Base-by-base conservation (phyloP, 1,139 yeast species). In the Taphrina betulina region DNA sequence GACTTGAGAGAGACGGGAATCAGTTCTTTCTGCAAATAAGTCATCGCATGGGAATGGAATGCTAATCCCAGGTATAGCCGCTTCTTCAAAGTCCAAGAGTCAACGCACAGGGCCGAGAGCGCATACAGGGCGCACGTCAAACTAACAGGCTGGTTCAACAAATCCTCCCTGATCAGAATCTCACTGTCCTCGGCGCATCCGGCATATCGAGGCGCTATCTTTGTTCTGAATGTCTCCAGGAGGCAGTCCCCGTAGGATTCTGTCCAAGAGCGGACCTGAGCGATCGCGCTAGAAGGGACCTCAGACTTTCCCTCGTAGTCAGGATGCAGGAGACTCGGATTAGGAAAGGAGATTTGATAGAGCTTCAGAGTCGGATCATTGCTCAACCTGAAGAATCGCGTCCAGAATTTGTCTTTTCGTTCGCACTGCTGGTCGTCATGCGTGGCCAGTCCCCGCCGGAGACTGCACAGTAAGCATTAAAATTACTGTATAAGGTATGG, bases 11-110 rank as follows among this genome's bases (percentile, higher is more conserved):
- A 26, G 17, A 23, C 29, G 10, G 54, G 54, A 20, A 34, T 31
- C 14, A 40, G 46, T 16, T 41, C 54, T n/a, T 46, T 37, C 17
- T 50, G 44, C 22, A 50, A 19, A 19, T 50, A 34, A 12, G 54
- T 50, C 37, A 41, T 42, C 4, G 54, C 54, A 40, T 31, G 36
- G 1, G 41, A 46, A 23, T 40, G 46, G 24, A 50, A 50, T 24
- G 34, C 28, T 12, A 38, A 20, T 2, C 41, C 54, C 19, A 38
- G 54, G 19, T 34, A 42, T 2, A 34, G 23, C 5, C 54, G 45
- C 46, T 50, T 33, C 24, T 33, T 24, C 20, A 50, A 7, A 2
- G 54, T 20, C 54, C 54, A 50, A 3, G 36, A 24, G 14, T 41
- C 44, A 7, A 38, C 44, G 26, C 54, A 50, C 10, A 17, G 28